A percentile compares a stretch with the other conserved stretches of the same genome.
These are phyloP conservation scores for Clitopilus passeckerianus DNA, from an alignment of 768 basidiomycete genomes.

Conservation along the genomic window DNA sequence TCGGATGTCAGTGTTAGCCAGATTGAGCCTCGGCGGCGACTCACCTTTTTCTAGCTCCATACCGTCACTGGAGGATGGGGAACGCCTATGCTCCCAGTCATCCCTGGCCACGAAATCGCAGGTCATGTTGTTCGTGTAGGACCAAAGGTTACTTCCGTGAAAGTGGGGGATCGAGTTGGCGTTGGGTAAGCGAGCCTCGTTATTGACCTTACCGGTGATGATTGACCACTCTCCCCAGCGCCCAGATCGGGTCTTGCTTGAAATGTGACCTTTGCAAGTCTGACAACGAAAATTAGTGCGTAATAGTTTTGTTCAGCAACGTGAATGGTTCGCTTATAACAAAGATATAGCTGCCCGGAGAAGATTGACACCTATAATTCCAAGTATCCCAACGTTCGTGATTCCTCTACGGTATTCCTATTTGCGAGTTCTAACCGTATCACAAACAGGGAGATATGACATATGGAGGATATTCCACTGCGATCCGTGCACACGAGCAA, in stretches of 20 bases:
- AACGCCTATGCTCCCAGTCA: slow-evolving; percentile 26
- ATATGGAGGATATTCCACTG: slow-evolving; percentile 45
- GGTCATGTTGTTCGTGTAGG: slow-evolving; percentile 51
- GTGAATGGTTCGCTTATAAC: neutral
- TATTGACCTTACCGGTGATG: too few relatives aligned
- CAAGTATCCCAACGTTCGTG: slow-evolving; percentile 29
- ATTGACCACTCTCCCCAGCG: slow-evolving; percentile 25
- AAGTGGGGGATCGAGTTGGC: slow-evolving; percentile 54
- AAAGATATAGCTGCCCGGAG: slow-evolving; percentile 31
- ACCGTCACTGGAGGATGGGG: slow-evolving; percentile 35
- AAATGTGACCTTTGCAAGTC: slow-evolving; percentile 42
- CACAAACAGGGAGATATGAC: slow-evolving; percentile 25
- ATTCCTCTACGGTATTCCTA: too few relatives aligned
- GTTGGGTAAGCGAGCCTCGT: slow-evolving; percentile 19
- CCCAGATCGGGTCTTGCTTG: slow-evolving; percentile 41
- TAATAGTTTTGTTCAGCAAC: neutral
- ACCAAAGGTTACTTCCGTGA: slow-evolving; percentile 46
- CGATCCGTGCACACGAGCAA: slow-evolving; percentile 39
- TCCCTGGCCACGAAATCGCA: slow-evolving; percentile 51
- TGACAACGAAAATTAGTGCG: slow-evolving; percentile 49
- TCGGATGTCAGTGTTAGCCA: slow-evolving; percentile 33
- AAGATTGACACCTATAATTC: slow-evolving; percentile 35
- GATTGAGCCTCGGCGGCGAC: neutral
- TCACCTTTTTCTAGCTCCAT: slow-evolving; percentile 23
- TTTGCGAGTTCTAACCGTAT: neutral